These are phyloP conservation scores for Coccomyxa sp. DNA, from an alignment of 139 green algal genomes.

Conservation along the genomic window DNA sequence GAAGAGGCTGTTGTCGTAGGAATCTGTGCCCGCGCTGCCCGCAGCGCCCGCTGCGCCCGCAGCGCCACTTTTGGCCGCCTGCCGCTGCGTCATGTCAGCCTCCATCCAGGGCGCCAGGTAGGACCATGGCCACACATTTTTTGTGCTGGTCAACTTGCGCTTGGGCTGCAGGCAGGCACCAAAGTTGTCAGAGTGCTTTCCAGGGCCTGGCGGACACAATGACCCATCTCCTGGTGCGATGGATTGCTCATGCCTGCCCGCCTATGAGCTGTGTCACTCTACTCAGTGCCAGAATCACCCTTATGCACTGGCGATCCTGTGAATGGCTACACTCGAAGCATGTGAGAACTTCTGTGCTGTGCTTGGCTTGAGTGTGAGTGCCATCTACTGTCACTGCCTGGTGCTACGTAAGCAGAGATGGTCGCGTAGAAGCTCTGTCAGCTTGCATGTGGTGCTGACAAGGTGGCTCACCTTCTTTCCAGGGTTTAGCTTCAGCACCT, in stretches of 20 bases:
- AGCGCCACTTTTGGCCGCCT: not conserved
- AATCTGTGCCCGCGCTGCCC: constrained; percentile 47
- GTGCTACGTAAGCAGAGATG: too few relatives aligned
- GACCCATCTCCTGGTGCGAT: too few relatives aligned
- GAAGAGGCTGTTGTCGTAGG: constrained; percentile 77
- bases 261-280: not conserved
- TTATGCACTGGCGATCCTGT: not conserved
- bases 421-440: too few relatives aligned
- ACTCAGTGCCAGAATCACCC: not conserved
- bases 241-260: not conserved
- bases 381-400: too few relatives aligned
- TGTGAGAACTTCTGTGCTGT: too few relatives aligned
- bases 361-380: too few relatives aligned
- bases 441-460: too few relatives aligned
- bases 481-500: not conserved
- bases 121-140: constrained; percentile 91
- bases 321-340: too few relatives aligned
- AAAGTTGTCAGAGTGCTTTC: too few relatives aligned
- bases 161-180: not conserved
- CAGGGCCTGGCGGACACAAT: too few relatives aligned
- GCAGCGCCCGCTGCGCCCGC: constrained; percentile 5
- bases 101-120: constrained; percentile 74
- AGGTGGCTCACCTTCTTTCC: not conserved
- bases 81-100: constrained; percentile 36
- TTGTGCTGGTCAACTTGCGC: constrained; percentile 52